These are phyloP conservation scores for Bassia scoparia DNA, from an alignment of 148 eudicot species.

Conservation along the genomic window DNA sequence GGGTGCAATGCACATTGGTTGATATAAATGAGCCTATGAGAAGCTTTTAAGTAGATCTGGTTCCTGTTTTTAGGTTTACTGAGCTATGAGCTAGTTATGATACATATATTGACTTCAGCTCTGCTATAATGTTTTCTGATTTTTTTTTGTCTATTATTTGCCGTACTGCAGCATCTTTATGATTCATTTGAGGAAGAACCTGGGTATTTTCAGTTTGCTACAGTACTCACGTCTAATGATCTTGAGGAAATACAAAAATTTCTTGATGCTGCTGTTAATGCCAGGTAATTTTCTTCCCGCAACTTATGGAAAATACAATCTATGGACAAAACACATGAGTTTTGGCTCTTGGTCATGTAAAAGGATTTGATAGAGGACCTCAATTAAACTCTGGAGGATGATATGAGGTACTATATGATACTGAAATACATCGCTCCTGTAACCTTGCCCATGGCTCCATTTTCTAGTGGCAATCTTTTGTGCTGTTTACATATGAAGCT, in stretches of 20 bases:
- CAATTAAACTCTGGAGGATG: not conserved
- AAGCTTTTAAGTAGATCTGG: not conserved
- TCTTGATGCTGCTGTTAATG: slow-evolving; percentile 78
- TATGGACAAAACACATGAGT: not conserved
- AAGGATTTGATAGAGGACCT: not conserved
- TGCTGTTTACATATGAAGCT: slow-evolving; percentile 1
- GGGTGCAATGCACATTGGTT: not conserved
- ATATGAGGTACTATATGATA: not conserved
- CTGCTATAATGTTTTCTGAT: not conserved
- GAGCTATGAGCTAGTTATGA: not conserved
- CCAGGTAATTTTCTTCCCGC: slow-evolving; percentile 43
- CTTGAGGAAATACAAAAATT: slow-evolving; percentile 92
- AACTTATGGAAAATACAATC: not conserved
- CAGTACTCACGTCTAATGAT: slow-evolving; percentile 73
- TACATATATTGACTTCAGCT: not conserved
- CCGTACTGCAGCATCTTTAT: slow-evolving; percentile 65
- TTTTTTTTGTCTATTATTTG: slow-evolving; percentile 17
- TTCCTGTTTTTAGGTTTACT: not conserved
- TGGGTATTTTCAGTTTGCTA: slow-evolving; percentile 81
- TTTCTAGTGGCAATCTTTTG: not conserved
- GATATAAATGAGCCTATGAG: not conserved
- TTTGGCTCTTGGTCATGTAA: slow-evolving; percentile 1
- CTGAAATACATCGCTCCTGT: not conserved
- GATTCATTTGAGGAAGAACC: slow-evolving; percentile 75
- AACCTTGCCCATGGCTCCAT: slow-evolving; percentile 5